phyloP scores from a whole-genome alignment of 2,329 filamentous ascomycete species.

The Colletotrichum neosansevieriae region DNA sequence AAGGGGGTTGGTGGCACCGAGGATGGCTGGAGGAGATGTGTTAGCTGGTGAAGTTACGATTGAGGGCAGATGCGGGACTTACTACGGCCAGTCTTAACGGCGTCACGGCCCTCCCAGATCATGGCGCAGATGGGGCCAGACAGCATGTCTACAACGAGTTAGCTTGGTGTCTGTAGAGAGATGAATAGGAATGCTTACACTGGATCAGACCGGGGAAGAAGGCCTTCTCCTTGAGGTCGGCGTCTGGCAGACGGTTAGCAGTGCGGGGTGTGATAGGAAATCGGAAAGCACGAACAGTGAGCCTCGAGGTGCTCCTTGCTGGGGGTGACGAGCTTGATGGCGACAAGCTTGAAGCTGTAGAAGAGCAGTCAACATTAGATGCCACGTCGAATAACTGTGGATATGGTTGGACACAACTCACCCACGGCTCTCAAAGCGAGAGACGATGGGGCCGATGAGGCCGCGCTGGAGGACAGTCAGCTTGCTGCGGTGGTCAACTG shows the following conservation, averaged over 20 bases:
- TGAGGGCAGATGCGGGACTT: conserved; percentile 53
- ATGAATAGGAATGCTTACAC: conserved; percentile 69
- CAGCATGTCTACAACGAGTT: conserved; percentile 81
- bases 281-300: conserved; percentile 75
- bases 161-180: conserved; percentile 9
- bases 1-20: conserved; percentile 99
- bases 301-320: conserved; percentile 96
- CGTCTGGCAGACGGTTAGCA: conserved; percentile 65
- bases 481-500: conserved; percentile 24
- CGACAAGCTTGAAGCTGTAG: conserved; percentile 93
- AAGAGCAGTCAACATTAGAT: conserved; percentile 17
- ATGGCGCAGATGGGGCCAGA: conserved; percentile 98
- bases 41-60: conserved; percentile 43
- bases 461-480: conserved; percentile 75
- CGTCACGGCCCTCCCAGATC: conserved; percentile 99
- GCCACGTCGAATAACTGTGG: not conserved
- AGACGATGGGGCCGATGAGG: conserved; percentile 97
- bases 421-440: conserved; percentile 97
- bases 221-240: conserved; percentile 90
- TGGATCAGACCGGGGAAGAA: conserved; percentile 96
- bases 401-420: conserved; percentile 56
- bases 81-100: conserved; percentile 97
- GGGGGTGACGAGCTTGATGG: conserved; percentile 94
- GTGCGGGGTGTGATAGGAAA: conserved; percentile 31
- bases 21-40: conserved; percentile 70